Base-by-base conservation (phyloP, 106 monocot genomes). In the Dendrobium huoshanense region DNA sequence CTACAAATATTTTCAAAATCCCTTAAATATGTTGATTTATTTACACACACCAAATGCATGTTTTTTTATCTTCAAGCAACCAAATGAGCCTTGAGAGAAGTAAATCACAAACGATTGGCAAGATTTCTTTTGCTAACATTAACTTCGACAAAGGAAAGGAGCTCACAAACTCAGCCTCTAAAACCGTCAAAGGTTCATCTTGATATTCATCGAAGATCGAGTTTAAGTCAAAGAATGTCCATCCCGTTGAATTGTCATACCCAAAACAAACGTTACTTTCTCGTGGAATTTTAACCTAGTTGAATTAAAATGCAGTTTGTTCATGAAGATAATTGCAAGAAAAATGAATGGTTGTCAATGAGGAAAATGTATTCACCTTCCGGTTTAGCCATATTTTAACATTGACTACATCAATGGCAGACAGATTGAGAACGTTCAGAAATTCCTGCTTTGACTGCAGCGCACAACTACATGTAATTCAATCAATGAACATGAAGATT, bases 111-210 rank as follows among this genome's bases (percentile, higher is more conserved):
- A 51, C 0, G 51, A 51, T 51, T 51, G 10, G 51, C 13, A 51
- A 1, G 51, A 51, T 51, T 13, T 13, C 51, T 51, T 51, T 2
- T 15, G 15, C 15, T 51, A 51, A 13, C 13, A 51, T 51, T 13
- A 51, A 0, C 13, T 51, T 51, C 3, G 11, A 51, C 51, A 51
- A 51, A 51, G 51, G 5, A 45, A 40, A 75, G 44, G 42, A 55
- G 85, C 94, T 82, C 78, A 95, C 92, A 88, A 90, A 82, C 40
- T 95, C 89, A 68, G 87, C 88, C 80, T 92, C 84, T 59, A 95
- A 61, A 24, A 95, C 75, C 20, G 94, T 88, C 61, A 68, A 78
- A 45, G 85, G 42, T 83, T 87, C 87, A 61, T 90, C 87, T 84
- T 85, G 41, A 68, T 92, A 90, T 81, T 88, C 88, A 85, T 95